Percentiles rank a stretch among this genome's conserved stretches.
These are phyloP conservation scores for Laetiporus sulphureus DNA, from an alignment of 1,284 basidiomycete genomes.

Conservation along the genomic window DNA sequence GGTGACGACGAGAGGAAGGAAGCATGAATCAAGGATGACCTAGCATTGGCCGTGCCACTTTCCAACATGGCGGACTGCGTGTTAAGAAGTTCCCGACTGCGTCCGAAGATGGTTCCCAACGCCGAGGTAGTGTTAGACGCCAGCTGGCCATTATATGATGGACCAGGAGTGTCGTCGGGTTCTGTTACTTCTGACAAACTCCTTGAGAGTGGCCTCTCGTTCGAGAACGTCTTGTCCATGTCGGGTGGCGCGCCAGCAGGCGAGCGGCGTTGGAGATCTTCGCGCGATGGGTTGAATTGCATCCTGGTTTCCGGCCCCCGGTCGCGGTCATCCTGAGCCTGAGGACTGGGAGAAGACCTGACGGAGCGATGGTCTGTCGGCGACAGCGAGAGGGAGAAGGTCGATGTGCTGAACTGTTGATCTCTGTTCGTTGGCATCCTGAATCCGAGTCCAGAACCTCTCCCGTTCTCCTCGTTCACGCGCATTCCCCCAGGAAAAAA, in stretches of 20 bases:
- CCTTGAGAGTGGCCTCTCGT: conserved; percentile 35
- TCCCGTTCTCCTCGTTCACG: conserved; percentile 44
- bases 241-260: conserved; percentile 44
- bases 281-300: conserved; percentile 24
- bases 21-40: conserved; percentile 26
- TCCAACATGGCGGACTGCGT: conserved; percentile 38
- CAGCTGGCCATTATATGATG: conserved; percentile 17
- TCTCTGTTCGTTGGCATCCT: conserved; percentile 41
- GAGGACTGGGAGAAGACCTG: conserved; percentile 64
- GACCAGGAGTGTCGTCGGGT: conserved; percentile 38
- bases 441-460: conserved; percentile 34
- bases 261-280: conserved; percentile 37
- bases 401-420: conserved; percentile 46
- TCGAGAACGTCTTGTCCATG: conserved; percentile 34
- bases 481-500: conserved; percentile 71
- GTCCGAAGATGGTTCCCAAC: conserved; percentile 18
- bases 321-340: conserved; percentile 32
- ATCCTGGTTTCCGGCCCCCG: conserved; percentile 17
- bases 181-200: conserved; percentile 47
- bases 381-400: conserved; percentile 51
- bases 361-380: conserved; percentile 60
- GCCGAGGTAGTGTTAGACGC: conserved; percentile 11
- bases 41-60: conserved; percentile 30
- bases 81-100: conserved; percentile 22
- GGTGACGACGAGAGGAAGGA: conserved; percentile 60